Evolutionary conservation across 164 flowering plant species (phyloP), one percentile per base, ranked within the genome.

Genomic region (Stephania cephalantha): DNA sequence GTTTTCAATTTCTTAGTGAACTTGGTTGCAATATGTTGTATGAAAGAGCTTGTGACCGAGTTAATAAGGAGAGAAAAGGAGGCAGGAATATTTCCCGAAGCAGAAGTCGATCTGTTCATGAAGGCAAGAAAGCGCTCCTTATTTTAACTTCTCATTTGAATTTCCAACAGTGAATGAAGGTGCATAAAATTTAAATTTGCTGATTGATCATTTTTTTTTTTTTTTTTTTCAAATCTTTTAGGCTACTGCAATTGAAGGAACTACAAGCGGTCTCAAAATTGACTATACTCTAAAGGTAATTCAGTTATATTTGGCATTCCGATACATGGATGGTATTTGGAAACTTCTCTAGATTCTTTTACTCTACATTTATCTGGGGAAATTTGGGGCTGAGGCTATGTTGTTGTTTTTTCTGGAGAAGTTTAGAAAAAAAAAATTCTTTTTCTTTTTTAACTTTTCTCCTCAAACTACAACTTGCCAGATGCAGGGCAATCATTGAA

Each of bases 31-130:
- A 20, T 18, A 5, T 5, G 8, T 15, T 30, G 4, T 8, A 63
- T 11, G 77, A 63, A 74, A 93, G 98, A 91, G 2, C 88, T 95
- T 42, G 68, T 95, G 45, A 73, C 77, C n/a, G 99, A 95, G 84
- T 89, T 95, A 55, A 89, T 91, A 46, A 91, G 89, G 78, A 87
- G 98, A 75, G 99, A 95, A 78, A 93, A 87, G 73, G 91, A 84
- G 10, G 89, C 87, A 2, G 93, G 94, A 6, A 88, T 94, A 31
- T 83, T 83, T 68, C 98, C 98, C 0, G 97, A 94, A 42, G 86
- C 96, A 25, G 98, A 94, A 80, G 78, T 95, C 3, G 99, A 93
- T 83, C 90, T 93, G 66, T 95, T 86, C 85, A 95, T 95, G 99
- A 95, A 95, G 97, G 98, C 90, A 76, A 78, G 9, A 48, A 65